phyloP scores from a whole-genome alignment of 2,329 filamentous ascomycete genomes.

The Eutypa lata region DNA sequence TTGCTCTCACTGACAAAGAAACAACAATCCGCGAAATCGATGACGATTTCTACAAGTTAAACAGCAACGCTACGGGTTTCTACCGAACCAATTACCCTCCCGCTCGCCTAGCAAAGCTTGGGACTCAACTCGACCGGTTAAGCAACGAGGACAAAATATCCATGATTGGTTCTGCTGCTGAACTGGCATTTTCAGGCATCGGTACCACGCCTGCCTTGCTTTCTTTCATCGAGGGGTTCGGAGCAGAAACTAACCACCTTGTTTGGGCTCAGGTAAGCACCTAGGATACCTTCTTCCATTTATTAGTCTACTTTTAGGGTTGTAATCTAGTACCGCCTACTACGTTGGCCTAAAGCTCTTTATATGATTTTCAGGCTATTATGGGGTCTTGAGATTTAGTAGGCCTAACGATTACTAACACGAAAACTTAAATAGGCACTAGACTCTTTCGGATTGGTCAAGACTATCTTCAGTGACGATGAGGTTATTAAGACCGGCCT shows the following conservation, averaged over 20 bases:
- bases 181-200: slow-evolving; percentile 83
- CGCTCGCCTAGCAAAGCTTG: slow-evolving; percentile 76
- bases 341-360: background rate
- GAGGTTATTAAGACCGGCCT: slow-evolving; percentile 68
- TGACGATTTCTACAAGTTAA: slow-evolving; percentile 87
- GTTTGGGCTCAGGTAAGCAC: slow-evolving; percentile 76
- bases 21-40: slow-evolving; percentile 73
- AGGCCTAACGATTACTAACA: too few relatives aligned
- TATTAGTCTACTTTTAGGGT: background rate
- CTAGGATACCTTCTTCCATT: background rate
- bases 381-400: too few relatives aligned
- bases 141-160: slow-evolving; percentile 89
- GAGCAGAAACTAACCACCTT: slow-evolving; percentile 76
- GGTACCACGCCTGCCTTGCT: slow-evolving; percentile 78
- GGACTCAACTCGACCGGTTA: slow-evolving; percentile 71
- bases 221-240: slow-evolving; percentile 81
- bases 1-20: slow-evolving; percentile 72
- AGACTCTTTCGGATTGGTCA: slow-evolving; percentile 70
- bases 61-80: slow-evolving; percentile 81
- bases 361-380: too few relatives aligned
- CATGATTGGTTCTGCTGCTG: slow-evolving; percentile 83
- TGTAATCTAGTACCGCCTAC: background rate
- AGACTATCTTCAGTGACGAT: slow-evolving; percentile 81
- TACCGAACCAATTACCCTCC: slow-evolving; percentile 93
- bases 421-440: slow-evolving; percentile 33